These are phyloP conservation scores for Piper betle DNA, from an alignment of 164 flowering plant genomes.

Conservation along the genomic window DNA sequence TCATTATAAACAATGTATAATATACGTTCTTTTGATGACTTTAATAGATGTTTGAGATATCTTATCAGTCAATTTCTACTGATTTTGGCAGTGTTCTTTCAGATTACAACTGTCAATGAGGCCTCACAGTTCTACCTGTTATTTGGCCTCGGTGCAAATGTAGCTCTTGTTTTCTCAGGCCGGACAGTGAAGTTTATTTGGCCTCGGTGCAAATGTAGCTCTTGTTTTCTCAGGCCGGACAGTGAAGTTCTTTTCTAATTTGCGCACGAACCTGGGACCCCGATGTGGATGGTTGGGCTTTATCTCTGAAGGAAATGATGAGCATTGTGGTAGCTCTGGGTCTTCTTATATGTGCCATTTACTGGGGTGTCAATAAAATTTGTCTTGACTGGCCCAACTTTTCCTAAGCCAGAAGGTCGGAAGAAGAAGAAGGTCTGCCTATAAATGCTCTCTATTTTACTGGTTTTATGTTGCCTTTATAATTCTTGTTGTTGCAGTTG, in stretches of 20 bases:
- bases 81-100: constrained; percentile 1
- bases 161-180: constrained; percentile 25
- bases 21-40: neutral
- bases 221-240: no score
- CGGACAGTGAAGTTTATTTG: no score
- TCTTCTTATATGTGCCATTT: constrained; percentile 17
- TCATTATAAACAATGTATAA: neutral
- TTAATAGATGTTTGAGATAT: neutral
- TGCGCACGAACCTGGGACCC: constrained; percentile 19
- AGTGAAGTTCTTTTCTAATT: constrained; percentile 21
- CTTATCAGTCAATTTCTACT: neutral
- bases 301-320: constrained; percentile 27
- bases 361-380: constrained; percentile 19
- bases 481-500: neutral
- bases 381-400: constrained; percentile 10
- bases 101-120: constrained; percentile 26
- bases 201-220: no score
- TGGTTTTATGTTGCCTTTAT: neutral
- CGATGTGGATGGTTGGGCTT: constrained; percentile 28
- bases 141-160: constrained; percentile 26
- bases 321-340: constrained; percentile 22
- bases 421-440: constrained; percentile 19
- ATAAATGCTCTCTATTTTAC: neutral
- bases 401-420: constrained; percentile 13
- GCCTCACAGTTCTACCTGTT: constrained; percentile 22